A percentile compares a stretch with the other conserved stretches of the same genome.
Evolutionary conservation across 768 basidiomycete genomes (phyloP).

Genomic region (Lactarius trivialis): DNA sequence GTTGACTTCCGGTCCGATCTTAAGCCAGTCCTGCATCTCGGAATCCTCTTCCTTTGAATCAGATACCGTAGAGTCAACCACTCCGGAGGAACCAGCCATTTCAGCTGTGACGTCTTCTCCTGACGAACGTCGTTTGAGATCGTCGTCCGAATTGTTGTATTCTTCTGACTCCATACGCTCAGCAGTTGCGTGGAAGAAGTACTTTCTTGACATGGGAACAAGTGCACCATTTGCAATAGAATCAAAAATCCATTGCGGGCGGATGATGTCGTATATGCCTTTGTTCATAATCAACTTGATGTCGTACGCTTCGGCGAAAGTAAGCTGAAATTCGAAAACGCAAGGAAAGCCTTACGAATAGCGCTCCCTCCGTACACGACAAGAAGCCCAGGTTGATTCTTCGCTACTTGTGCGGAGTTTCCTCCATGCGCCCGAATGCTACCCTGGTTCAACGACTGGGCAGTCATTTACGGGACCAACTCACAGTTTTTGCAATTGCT

Average conservation of each 20-base stretch:
- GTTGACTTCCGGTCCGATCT: conserved; percentile 29
- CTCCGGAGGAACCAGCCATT: neutral
- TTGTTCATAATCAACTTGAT: conserved; percentile 67
- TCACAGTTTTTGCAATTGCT: conserved; percentile 60
- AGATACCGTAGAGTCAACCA: neutral
- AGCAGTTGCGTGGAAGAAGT: conserved; percentile 70
- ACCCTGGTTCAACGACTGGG: neutral
- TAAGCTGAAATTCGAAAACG: neutral
- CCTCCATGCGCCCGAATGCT: conserved; percentile 74
- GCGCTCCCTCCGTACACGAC: conserved; percentile 65
- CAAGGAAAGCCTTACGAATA: conserved; percentile 45
- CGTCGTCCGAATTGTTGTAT: conserved; percentile 32
- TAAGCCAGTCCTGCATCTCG: conserved; percentile 20
- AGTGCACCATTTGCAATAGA: conserved; percentile 55
- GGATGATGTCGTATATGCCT: conserved; percentile 63
- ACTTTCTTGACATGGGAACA: conserved; percentile 64
- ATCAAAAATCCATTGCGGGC: conserved; percentile 76
- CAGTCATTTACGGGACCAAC: conserved; percentile 23
- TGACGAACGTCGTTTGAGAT: neutral
- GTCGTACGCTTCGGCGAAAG: conserved; percentile 50
- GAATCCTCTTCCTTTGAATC: conserved; percentile 32
- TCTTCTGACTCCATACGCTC: conserved; percentile 44
- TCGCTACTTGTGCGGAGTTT: conserved; percentile 52
- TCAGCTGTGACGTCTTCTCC: neutral
- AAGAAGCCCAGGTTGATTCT: conserved; percentile 43